Conservation (phyloP, 768 basidiomycete genomes). For the Sarcodon sp. region DNA sequence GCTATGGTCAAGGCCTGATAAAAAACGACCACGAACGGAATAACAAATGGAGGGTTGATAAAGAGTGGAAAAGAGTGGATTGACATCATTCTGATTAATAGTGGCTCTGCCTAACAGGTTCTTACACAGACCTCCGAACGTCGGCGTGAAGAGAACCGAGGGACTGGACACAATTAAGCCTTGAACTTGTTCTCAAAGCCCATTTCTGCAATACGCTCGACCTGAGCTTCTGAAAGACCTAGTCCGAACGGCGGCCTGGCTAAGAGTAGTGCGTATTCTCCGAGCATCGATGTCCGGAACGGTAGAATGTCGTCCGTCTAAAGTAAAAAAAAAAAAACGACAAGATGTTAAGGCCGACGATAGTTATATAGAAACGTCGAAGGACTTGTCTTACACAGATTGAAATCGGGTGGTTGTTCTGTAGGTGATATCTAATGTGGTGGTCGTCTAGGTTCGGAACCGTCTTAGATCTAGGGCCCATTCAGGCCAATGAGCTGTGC, state of each 20-base stretch:
- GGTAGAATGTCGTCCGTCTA: conserved; percentile 79
- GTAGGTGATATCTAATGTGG: conserved; percentile 58
- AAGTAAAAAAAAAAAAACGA: neutral
- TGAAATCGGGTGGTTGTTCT: conserved; percentile 50
- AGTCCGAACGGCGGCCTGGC: conserved; percentile 63
- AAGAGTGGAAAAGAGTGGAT: no score
- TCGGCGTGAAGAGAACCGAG: neutral
- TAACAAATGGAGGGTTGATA: no score
- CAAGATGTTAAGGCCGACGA: neutral
- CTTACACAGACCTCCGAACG: no score
- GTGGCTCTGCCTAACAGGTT: no score
- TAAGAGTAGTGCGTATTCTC: conserved; percentile 70
- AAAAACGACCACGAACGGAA: no score
- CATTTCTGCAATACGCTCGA: conserved; percentile 44
- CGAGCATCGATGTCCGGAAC: conserved; percentile 61
- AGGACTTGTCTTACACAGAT: conserved; percentile 51
- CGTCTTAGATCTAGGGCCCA: conserved; percentile 46
- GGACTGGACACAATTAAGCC: neutral
- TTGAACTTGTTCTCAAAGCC: conserved; percentile 34
- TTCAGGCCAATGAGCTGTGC: neutral
- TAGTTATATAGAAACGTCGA: neutral
- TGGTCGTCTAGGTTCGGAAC: conserved; percentile 52
- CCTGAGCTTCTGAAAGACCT: conserved; percentile 46
- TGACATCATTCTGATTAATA: no score
- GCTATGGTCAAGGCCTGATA: no score